phyloP scores from a whole-genome alignment of 2,329 filamentous ascomycete genomes.

The Berkeleyomyces basicola region DNA sequence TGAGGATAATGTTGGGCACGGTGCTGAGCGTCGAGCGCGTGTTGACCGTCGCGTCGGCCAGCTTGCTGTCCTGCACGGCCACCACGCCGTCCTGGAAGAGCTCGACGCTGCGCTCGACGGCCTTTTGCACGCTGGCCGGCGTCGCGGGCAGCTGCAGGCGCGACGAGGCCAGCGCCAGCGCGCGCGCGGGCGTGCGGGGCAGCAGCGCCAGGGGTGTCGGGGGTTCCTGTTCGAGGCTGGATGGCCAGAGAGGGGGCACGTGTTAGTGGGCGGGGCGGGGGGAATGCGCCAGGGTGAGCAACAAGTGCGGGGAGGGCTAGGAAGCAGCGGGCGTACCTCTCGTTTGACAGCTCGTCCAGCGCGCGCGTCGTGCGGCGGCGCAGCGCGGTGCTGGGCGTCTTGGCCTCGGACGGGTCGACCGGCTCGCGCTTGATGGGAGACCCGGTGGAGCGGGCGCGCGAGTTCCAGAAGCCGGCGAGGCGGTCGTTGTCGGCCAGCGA shows the following conservation, averaged over 20 bases:
- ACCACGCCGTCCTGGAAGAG: constrained; percentile 47
- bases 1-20: constrained; percentile 52
- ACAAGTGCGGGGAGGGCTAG: background rate
- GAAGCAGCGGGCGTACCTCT: constrained; percentile 20
- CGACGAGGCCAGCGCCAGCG: constrained; percentile 34
- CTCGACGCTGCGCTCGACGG: constrained; percentile 54
- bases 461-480: constrained; percentile 62
- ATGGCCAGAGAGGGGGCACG: background rate
- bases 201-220: background rate
- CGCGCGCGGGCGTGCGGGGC: constrained; percentile 25
- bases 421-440: constrained; percentile 45
- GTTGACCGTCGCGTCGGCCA: constrained; percentile 47
- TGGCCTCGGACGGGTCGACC: constrained; percentile 25
- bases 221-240: background rate
- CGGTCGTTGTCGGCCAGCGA: constrained; percentile 45
- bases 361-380: constrained; percentile 30
- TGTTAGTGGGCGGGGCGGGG: background rate
- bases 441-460: constrained; percentile 39
- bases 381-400: constrained; percentile 20
- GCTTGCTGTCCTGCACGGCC: constrained; percentile 45
- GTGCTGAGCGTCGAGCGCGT: constrained; percentile 57
- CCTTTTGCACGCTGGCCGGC: constrained; percentile 59
- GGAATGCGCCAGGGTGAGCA: background rate
- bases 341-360: constrained; percentile 27
- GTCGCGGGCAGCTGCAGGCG: constrained; percentile 64